Percentiles rank a stretch among this genome's conserved stretches.
Evolutionary conservation across 352 stramenopile species (phyloP).

Genomic region (Blastocystis sp.): DNA sequence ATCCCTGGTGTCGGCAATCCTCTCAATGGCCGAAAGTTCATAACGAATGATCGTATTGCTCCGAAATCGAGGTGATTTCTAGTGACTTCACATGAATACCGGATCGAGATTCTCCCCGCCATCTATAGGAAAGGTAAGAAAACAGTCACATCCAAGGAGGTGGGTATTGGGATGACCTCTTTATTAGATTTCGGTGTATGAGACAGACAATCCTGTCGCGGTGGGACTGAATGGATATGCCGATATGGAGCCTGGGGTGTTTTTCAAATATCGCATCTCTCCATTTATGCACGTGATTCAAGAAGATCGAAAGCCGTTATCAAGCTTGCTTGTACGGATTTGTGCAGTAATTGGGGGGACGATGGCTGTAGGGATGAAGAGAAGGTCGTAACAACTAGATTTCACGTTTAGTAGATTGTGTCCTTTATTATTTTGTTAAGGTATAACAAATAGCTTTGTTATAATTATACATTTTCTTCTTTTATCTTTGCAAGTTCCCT

Average conservation of each 20-base stretch:
- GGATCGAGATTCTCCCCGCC: conserved; percentile 11
- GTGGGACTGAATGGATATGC: not conserved
- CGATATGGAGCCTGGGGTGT: conserved; percentile 71
- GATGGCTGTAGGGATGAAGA: conserved; percentile 67
- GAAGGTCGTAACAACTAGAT: not conserved
- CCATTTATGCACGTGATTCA: conserved; percentile 78
- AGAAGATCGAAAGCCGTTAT: conserved; percentile 69
- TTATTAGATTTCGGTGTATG: conserved; percentile 9
- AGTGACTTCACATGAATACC: conserved; percentile 13
- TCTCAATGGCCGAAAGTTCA: not conserved
- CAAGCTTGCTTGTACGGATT: conserved; percentile 75
- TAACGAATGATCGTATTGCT: not conserved
- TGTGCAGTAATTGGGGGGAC: conserved; percentile 77
- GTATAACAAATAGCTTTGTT: not conserved
- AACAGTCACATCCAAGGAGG: not conserved
- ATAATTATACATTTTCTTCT: not conserved
- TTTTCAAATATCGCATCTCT: conserved; percentile 84
- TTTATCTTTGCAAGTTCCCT: not conserved
- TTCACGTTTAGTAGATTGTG: not conserved
- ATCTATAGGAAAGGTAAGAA: not conserved
- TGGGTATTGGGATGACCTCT: not conserved
- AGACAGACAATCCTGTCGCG: not conserved
- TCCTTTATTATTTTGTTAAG: conserved; percentile 21
- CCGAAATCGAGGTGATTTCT: not conserved
- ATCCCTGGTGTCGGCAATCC: not conserved